These are phyloP conservation scores for Paraphaeosphaeria sporulosa DNA, from an alignment of 2,329 filamentous ascomycete species.

Conservation along the genomic window DNA sequence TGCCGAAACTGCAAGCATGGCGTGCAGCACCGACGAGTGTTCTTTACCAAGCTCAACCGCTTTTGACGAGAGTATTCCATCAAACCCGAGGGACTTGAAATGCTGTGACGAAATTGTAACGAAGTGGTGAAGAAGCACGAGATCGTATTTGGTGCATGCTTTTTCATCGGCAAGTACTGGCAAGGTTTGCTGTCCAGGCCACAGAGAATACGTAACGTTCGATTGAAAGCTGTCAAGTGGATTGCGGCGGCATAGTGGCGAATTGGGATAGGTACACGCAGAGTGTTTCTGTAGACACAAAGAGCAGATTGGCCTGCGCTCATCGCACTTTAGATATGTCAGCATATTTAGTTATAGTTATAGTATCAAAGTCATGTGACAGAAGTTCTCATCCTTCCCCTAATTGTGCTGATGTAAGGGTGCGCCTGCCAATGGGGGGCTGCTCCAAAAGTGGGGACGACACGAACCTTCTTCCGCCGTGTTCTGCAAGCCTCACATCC, in stretches of 20 bases:
- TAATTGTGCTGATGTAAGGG: not conserved
- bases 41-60: constrained; percentile 20
- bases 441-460: not conserved
- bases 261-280: constrained; percentile 1
- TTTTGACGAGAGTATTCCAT: constrained; percentile 10
- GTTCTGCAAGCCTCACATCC: constrained; percentile 18
- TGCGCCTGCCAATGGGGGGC: not conserved
- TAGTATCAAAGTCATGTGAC: not conserved
- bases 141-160: constrained; percentile 17
- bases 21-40: constrained; percentile 22
- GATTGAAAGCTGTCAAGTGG: not conserved
- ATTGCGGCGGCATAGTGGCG: not conserved
- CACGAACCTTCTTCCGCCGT: no score
- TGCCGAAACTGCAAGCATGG: constrained; percentile 22
- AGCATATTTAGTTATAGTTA: no score
- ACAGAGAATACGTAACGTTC: no score
- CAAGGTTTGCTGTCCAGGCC: not conserved
- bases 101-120: not conserved
- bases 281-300: constrained; percentile 8
- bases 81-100: not conserved
- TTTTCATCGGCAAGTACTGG: not conserved
- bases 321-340: constrained; percentile 10
- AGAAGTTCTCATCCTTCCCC: not conserved
- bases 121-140: constrained; percentile 18
- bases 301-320: constrained; percentile 13